These are phyloP conservation scores for Niveomyces coronatus DNA, from an alignment of 2,329 filamentous ascomycete species.

Conservation along the genomic window DNA sequence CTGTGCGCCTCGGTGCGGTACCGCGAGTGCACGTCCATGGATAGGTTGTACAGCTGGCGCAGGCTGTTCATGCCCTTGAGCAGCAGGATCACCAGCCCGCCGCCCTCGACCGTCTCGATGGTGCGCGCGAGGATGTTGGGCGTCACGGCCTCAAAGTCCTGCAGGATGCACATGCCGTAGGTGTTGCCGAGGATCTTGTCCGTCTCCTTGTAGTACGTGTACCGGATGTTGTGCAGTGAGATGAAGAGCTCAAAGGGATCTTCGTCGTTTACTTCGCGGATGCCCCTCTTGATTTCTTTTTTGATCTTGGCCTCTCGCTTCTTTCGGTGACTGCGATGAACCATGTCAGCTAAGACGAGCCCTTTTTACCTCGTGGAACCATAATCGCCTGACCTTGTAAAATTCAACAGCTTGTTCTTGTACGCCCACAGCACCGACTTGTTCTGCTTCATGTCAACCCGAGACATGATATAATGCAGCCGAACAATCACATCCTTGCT, in stretches of 20 bases:
- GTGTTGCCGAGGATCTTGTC: constrained; percentile 98
- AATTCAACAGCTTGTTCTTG: constrained; percentile 92
- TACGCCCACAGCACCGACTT: constrained; percentile 98
- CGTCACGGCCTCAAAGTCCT: constrained; percentile 95
- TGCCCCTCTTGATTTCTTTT: constrained; percentile 92
- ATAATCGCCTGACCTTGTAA: constrained; percentile 52
- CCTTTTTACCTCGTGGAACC: not conserved
- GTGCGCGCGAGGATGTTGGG: constrained; percentile 93
- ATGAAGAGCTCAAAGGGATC: constrained; percentile 98
- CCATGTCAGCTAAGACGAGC: constrained; percentile 2
- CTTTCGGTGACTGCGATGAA: constrained; percentile 65
- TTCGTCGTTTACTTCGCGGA: constrained; percentile 82
- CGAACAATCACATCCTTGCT: constrained; percentile 96
- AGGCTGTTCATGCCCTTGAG: constrained; percentile 94
- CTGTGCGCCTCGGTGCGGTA: constrained; percentile 94
- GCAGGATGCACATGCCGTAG: constrained; percentile 95
- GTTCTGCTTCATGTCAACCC: constrained; percentile 74
- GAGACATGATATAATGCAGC: constrained; percentile 83
- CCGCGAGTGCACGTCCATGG: constrained; percentile 95
- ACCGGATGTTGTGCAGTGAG: constrained; percentile 91
- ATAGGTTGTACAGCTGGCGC: constrained; percentile 92
- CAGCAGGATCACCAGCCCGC: constrained; percentile 79
- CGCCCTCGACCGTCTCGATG: constrained; percentile 95
- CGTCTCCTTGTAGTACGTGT: constrained; percentile 99
- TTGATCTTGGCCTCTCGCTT: constrained; percentile 98